Percentiles rank a stretch among this genome's conserved stretches.
These are phyloP conservation scores for Kalanchoe fedtschenkoi DNA, from an alignment of 164 flowering plant genomes.

Conservation along the genomic window DNA sequence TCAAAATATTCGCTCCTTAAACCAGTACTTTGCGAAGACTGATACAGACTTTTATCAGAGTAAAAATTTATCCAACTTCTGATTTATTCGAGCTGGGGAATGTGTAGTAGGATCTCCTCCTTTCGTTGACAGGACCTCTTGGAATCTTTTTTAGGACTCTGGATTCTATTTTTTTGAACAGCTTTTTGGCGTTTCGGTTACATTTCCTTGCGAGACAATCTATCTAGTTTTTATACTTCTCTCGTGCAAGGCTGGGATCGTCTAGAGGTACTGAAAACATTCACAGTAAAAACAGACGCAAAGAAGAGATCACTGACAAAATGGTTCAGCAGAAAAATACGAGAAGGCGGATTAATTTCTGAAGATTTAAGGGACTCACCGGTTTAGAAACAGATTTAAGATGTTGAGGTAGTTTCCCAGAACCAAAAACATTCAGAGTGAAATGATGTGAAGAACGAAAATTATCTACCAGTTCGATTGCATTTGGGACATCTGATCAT, in stretches of 20 bases:
- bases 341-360: not conserved
- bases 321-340: not conserved
- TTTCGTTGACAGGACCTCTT: conserved; percentile 33
- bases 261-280: conserved; percentile 26
- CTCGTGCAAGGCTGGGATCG: conserved; percentile 35
- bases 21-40: too few species aligned
- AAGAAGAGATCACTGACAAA: not conserved
- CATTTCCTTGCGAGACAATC: conserved; percentile 26
- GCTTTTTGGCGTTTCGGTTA: conserved; percentile 23
- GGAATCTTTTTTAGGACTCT: conserved; percentile 42
- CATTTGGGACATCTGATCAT: not conserved
- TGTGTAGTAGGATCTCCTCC: too few species aligned
- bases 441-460: conserved; percentile 19
- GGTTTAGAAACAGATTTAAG: conserved; percentile 24
- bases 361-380: conserved; percentile 25
- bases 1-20: too few species aligned
- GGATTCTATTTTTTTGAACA: conserved; percentile 23
- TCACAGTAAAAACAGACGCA: conserved; percentile 1
- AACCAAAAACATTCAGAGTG: conserved; percentile 32
- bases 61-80: too few species aligned
- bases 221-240: conserved; percentile 27
- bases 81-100: too few species aligned
- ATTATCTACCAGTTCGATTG: not conserved
- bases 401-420: conserved; percentile 32
- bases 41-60: too few species aligned